These are phyloP conservation scores for carrot (Daucus carota) DNA, from an alignment of 129 eudicot genomes.

Conservation along the genomic window DH1_v3.0 NC_030389.2:6653501-6654000, in stretches of 20 bases:
- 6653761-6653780: conserved; percentile 44
- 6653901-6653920: conserved; percentile 64
- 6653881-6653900: conserved; percentile 61
- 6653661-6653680: conserved; percentile 92
- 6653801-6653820: conserved; percentile 61
- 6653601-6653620: conserved; percentile 33
- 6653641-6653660: conserved; percentile 50
- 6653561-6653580: conserved; percentile 48
- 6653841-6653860: conserved; percentile 67
- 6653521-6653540: conserved; percentile 41
- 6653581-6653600: conserved; percentile 20
- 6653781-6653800: conserved; percentile 47
- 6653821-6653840: conserved; percentile 42
- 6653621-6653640: conserved; percentile 77
- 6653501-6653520: neutral
- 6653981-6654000: conserved; percentile 76
- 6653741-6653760: conserved; percentile 43
- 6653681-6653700: conserved; percentile 63
- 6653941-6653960: conserved; percentile 72
- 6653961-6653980: conserved; percentile 74
- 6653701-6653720: conserved; percentile 6
- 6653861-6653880: conserved; percentile 60
- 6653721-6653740: conserved; percentile 18
- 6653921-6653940: conserved; percentile 67
- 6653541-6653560: conserved; percentile 80